Base-by-base conservation (phyloP, 2,329 filamentous ascomycete species). In the Epichloe aotearoae region DNA sequence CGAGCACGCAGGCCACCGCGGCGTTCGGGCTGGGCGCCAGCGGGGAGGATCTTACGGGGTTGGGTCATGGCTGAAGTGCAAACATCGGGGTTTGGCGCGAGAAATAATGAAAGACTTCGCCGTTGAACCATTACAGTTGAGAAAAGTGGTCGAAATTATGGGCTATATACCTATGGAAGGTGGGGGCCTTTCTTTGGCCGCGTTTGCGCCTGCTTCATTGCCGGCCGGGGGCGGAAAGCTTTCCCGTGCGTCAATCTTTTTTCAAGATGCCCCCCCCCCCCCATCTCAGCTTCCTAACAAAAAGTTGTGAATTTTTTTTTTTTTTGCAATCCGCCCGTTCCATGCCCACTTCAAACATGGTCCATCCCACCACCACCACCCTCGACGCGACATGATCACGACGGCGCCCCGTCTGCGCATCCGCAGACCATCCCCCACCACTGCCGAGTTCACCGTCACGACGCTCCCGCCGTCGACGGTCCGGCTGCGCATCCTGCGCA, bases 391-490 rank as follows among this genome's bases (percentile, higher is more conserved):
- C 17, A 56, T 88, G 83, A 74, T 86, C 56, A 77, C 76, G 41
- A 78, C 74, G 19, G 60, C 71, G 1, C 78, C 80, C 10, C 76
- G 76, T 58, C 79, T 88, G 47, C 75, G 72, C 58, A 76, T 77
- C 54, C 76, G 80, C 56, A 78, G 81, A 20, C 86, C 87, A 47
- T 90, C 93, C 23, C 23, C 88, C 45, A 94, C 89, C 3, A 95
- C 93, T n/a, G 83, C 87, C 64, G 85, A 87, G 57, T 97, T 91
- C 74, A 94, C 86, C 33, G 87, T 96, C 51, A 93, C 90, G 37
- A 96, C 90, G 52, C 80, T 82, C 43, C 80, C 86, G 1, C 68
- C 71, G 0, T 63, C 69, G 4, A 76, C 75, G 0, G 53, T 76
- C 15, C 59, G 74, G 2, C 67, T 76, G 6, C 74, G 71, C 40